Conservation (phyloP, 2,329 filamentous ascomycete genomes). For the Stemphylium beticola region DNA sequence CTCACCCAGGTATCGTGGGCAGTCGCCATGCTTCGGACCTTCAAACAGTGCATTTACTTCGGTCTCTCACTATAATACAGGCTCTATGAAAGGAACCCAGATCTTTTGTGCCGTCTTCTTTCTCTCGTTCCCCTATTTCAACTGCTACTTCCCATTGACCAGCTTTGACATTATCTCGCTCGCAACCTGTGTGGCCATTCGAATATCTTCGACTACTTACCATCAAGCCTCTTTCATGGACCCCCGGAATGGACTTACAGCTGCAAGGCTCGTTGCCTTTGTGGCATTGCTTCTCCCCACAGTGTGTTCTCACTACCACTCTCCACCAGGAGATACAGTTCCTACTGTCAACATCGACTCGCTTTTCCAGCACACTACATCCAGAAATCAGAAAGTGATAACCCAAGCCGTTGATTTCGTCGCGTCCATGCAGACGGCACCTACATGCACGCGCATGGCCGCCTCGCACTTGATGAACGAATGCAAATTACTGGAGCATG, state of each 20-base stretch:
- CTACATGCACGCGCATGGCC: conserved; percentile 60
- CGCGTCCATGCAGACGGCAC: conserved; percentile 30
- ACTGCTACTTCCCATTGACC: background rate
- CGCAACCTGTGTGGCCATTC: background rate
- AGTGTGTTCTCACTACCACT: conserved; percentile 19
- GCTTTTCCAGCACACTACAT: conserved; percentile 29
- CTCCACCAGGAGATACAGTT: conserved; percentile 20
- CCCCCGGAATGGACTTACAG: background rate
- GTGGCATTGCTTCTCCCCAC: background rate
- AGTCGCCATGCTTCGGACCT: conserved; percentile 3
- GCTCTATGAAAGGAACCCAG: background rate
- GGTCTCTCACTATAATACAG: conserved; percentile 20
- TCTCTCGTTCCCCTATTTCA: background rate
- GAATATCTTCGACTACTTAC: background rate
- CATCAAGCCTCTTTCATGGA: background rate
- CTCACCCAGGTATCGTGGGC: conserved; percentile 21
- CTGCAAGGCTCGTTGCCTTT: background rate
- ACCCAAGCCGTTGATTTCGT: conserved; percentile 34
- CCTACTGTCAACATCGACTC: conserved; percentile 24
- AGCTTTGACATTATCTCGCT: background rate
- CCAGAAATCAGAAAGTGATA: conserved; percentile 31
- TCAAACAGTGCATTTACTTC: background rate
- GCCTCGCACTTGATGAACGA: conserved; percentile 59
- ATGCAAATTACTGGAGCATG: conserved; percentile 57
- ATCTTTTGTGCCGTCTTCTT: background rate